Evolutionary conservation across 2,329 filamentous ascomycete genomes (phyloP).

Genomic region (Trichoderma semiorbis): DNA sequence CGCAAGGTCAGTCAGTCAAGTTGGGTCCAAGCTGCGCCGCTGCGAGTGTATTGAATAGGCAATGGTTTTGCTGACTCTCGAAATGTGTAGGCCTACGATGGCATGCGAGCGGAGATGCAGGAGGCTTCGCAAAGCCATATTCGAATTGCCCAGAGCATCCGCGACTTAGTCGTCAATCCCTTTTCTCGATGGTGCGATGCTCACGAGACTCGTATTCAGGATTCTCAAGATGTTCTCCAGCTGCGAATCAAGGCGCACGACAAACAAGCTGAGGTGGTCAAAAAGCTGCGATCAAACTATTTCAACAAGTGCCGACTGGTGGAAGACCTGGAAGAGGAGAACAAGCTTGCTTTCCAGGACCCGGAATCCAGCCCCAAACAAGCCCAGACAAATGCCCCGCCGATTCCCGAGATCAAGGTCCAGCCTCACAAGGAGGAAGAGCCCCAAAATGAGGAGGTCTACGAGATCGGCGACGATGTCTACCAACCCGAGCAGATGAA

Average conservation of each 20-base stretch:
- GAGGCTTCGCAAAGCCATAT: conserved; percentile 85
- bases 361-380: conserved; percentile 68
- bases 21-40: background rate
- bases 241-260: conserved; percentile 87
- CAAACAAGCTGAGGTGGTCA: conserved; percentile 82
- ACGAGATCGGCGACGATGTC: conserved; percentile 86
- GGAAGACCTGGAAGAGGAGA: conserved; percentile 96
- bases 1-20: conserved; percentile 65
- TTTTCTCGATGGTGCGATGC: conserved; percentile 96
- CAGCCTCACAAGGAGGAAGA: conserved; percentile 62
- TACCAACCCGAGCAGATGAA: conserved; percentile 86
- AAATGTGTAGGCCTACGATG: conserved; percentile 75
- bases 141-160: conserved; percentile 94
- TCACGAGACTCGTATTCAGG: conserved; percentile 85
- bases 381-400: conserved; percentile 50
- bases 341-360: conserved; percentile 94
- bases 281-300: conserved; percentile 92
- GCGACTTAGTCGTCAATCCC: conserved; percentile 89
- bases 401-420: conserved; percentile 84
- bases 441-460: conserved; percentile 68
- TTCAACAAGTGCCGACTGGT: conserved; percentile 98
- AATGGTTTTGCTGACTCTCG: conserved; percentile 20
- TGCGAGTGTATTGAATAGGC: background rate
- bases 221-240: conserved; percentile 93
- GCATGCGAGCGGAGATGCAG: conserved; percentile 87